Evolutionary conservation across 1,284 basidiomycete genomes (phyloP).

Genomic region (Cutaneotrichosporon sp.): DNA sequence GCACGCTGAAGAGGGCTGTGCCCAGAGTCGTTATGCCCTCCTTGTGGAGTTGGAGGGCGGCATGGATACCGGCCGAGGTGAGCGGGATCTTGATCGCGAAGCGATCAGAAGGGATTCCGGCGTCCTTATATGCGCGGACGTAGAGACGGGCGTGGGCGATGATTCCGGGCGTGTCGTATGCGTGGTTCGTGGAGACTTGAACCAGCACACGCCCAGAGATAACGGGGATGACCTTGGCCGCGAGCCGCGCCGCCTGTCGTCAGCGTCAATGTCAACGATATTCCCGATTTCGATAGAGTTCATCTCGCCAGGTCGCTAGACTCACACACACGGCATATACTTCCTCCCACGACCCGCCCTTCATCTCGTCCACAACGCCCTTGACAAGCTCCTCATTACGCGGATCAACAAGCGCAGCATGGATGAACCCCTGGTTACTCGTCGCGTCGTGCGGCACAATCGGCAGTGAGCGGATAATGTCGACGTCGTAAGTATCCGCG

Average conservation of each 20-base stretch:
- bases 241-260: conserved; percentile 21
- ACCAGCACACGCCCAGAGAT: conserved; percentile 29
- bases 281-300: too few species aligned
- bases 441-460: conserved; percentile 42
- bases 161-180: conserved; percentile 24
- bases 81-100: conserved; percentile 47
- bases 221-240: conserved; percentile 23
- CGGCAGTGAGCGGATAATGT: conserved; percentile 32
- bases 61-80: conserved; percentile 39
- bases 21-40: conserved; percentile 45
- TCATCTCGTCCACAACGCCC: conserved; percentile 31
- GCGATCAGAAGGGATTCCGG: conserved; percentile 29
- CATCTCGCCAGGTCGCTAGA: background rate
- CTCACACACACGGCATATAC: conserved; percentile 37
- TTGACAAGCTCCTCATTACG: conserved; percentile 39
- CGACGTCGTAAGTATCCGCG: conserved; percentile 38
- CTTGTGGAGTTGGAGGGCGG: conserved; percentile 29
- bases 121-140: conserved; percentile 23
- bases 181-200: conserved; percentile 24
- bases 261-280: background rate
- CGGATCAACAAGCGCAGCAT: conserved; percentile 31
- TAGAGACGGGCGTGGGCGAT: conserved; percentile 24
- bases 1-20: conserved; percentile 38
- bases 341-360: conserved; percentile 32
- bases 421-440: conserved; percentile 38